Base-by-base conservation (phyloP, 2,329 filamentous ascomycete genomes). In the Nemania sp. region DNA sequence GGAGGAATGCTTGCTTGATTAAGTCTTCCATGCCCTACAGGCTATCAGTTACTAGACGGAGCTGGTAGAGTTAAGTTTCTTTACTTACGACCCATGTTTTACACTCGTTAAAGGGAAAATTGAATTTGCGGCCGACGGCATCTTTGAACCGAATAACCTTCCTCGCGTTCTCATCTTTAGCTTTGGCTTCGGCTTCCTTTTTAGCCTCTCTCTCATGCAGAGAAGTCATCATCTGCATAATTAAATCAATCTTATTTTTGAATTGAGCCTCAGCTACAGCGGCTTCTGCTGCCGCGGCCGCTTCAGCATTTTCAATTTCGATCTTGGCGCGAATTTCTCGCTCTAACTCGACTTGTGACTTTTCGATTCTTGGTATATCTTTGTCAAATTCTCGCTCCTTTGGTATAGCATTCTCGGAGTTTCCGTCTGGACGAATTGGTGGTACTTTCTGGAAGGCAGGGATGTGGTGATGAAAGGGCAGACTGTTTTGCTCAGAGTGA, bases 81-180 rank as follows among this genome's bases (percentile, higher is more conserved):
- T 24, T 26, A n/a, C 13, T 35, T 88, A 94, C 92, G 83, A 85
- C 83, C 93, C 93, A 97, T 2, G 90, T 96, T 75, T 90, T 88
- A 80, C 94, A 97, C 29, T 97, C 79, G 70, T 94, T 89, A 81
- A 91, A 97, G 1, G 94, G 94, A 76, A 98, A 97, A 80, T 89
- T 96, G 79, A 97, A 98, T 79, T 97, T 97, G 72, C 94, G 87
- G 32, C 93, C 93, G 18, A 98, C 89, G 0, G 94, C 94, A 78
- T 98, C 94, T 80, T 97, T 97, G 82, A 97, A 97, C 73, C 90
- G 91, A 78, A 97, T 93, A 47, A 90, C 87, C 68, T 86, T 86
- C 69, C 75, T 77, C 1, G 79, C 82, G 69, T 84, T 83, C 45
- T 83, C 79, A 8, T 81, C 79, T 73, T 84, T 84, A 7, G 32